Percentiles rank a stretch among this genome's conserved stretches.
Conservation (phyloP, 768 basidiomycete genomes). For the Auricularia heimuer region DNA sequence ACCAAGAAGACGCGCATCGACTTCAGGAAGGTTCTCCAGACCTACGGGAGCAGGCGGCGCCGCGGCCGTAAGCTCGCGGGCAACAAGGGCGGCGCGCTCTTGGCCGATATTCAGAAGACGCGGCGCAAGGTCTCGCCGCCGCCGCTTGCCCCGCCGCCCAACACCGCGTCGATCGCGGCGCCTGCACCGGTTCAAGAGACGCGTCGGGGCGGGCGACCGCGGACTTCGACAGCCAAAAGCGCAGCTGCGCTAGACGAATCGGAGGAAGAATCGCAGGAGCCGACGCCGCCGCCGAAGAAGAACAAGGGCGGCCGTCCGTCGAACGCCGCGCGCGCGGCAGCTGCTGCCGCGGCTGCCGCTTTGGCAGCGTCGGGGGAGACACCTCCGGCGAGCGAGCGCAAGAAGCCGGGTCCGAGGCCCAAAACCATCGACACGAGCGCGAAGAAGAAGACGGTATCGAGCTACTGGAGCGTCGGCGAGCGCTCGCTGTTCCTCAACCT, state of each 20-base stretch:
- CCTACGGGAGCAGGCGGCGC: slow-evolving; percentile 55
- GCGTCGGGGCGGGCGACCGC: neutral
- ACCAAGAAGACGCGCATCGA: slow-evolving; percentile 86
- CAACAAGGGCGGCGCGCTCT: slow-evolving; percentile 71
- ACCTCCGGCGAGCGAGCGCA: slow-evolving; percentile 18
- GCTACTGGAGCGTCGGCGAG: slow-evolving; percentile 10
- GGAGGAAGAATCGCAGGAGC: slow-evolving; percentile 29
- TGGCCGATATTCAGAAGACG: slow-evolving; percentile 52
- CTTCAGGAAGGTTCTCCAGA: slow-evolving; percentile 66
- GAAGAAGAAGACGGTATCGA: slow-evolving; percentile 47
- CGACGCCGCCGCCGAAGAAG: slow-evolving; percentile 18
- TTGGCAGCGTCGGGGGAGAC: slow-evolving; percentile 14
- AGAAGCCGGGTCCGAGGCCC: slow-evolving; percentile 16
- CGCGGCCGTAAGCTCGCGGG: slow-evolving; percentile 36
- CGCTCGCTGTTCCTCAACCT: slow-evolving; percentile 45
- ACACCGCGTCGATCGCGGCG: slow-evolving; percentile 5
- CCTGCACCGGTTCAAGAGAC: neutral
- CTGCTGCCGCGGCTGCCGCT: slow-evolving; percentile 16
- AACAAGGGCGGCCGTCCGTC: slow-evolving; percentile 22
- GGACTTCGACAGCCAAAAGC: neutral
- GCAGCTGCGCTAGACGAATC: neutral
- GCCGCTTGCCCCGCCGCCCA: slow-evolving; percentile 5
- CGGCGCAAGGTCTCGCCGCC: slow-evolving; percentile 9
- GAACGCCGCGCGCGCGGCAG: slow-evolving; percentile 22
- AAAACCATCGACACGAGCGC: slow-evolving; percentile 44